Base-by-base conservation (phyloP, 176 grass and related monocot genomes). In the Cenchrus americanus region DNA sequence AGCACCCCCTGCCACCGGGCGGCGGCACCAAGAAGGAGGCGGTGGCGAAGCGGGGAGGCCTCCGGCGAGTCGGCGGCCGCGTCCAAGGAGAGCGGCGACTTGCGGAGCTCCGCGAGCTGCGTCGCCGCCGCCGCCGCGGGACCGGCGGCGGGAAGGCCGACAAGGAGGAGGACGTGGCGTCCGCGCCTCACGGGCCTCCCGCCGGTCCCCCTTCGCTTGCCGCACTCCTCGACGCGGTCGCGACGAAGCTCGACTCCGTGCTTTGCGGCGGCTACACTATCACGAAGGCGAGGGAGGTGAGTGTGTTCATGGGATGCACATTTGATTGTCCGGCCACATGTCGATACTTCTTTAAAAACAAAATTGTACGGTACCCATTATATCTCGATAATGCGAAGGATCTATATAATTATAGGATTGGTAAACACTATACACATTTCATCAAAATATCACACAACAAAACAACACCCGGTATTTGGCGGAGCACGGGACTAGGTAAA, bases 21-120 rank as follows among this genome's bases (percentile, higher is more conserved):
- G 75, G 46, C 50, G 21, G 14, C 73, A 67, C 42, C 50, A 86
- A 86, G 21, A 59, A 46, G 18, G 83, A 89, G 71, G 82, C 69
- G 65, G 71, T 62, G 0, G 78, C 59, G 49, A 90, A 83, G 67
- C 73, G 86, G 43, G 86, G n/a, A 94, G 37, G 86, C 70, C 5
- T 91, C 91, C 30, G 91, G 89, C 3, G 93, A 92, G 86, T 99
- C 92, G 19, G 89, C 87, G 18, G 92, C 88, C 8, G 90, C 80
- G 78, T 93, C 96, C 7, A 96, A 91, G 79, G 92, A 94, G 82
- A 98, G 88, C 80, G 89, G 88, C 86, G 94, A 96, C 73, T 73
- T 96, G 26, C 94, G 90, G 73, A 96, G 95, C 87, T 93, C 95
- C 4, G 92, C 89, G 7, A 94, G 92, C 73, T 97, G 49, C 87